Percentiles rank a stretch among this genome's conserved stretches.
These are phyloP conservation scores for Umbelopsis sp. DNA, from an alignment of 192 early-diverging fungal species.

Conservation along the genomic window DNA sequence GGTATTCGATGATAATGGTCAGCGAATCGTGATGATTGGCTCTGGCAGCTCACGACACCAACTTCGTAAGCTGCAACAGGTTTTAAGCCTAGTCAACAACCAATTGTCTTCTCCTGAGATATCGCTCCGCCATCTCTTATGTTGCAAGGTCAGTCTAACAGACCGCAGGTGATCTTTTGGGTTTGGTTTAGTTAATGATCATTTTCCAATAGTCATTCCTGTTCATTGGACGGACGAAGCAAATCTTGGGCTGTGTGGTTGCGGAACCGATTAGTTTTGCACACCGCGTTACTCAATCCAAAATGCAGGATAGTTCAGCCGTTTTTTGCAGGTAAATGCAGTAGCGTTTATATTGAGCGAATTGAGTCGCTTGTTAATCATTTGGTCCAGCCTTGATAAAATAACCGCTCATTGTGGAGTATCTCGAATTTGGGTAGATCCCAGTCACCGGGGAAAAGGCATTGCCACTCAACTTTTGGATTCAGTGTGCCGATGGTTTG, in stretches of 20 bases:
- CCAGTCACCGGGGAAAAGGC: not conserved
- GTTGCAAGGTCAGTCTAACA: not conserved
- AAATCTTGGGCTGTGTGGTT: not conserved
- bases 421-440: constrained; percentile 5
- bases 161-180: no score
- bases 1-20: not conserved
- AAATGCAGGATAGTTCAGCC: not conserved
- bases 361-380: not conserved
- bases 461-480: not conserved
- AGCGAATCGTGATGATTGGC: constrained; percentile 5
- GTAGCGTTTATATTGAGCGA: no score
- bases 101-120: not conserved
- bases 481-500: not conserved
- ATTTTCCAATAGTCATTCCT: not conserved
- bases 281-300: not conserved
- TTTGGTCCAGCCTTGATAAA: not conserved
- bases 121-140: not conserved
- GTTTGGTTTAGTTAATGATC: not conserved
- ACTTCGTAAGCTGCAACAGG: not conserved
- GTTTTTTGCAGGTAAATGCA: not conserved
- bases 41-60: constrained; percentile 4
- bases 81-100: not conserved
- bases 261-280: not conserved
- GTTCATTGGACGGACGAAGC: not conserved
- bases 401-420: not conserved